Evolutionary conservation across 2,329 filamentous ascomycete genomes (phyloP), one percentile per base, ranked within the genome.

Genomic region (Pseudocercospora cruenta): DNA sequence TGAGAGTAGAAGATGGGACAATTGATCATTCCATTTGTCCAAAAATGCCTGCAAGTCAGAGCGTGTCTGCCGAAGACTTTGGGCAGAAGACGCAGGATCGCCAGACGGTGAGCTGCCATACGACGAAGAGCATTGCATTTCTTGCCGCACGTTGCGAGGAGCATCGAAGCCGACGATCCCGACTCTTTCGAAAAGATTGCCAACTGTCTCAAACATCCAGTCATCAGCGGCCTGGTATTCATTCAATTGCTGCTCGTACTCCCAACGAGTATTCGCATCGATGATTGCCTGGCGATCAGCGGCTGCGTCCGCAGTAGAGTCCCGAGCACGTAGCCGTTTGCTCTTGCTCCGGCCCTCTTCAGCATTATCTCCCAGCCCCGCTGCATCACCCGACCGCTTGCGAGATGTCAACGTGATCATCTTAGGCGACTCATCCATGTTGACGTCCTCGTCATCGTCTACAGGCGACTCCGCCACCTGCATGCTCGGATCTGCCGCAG

Each of bases 361-460:
- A 12, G 79, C 79, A 12, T 81, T 82, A 60, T 89, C 88, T 1
- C 87, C 82, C 28, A 88, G 80, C 9, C 85, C 86, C 58, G 86
- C 85, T 21, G 84, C 86, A 60, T 88, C 85, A 14, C 85, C 86
- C 2, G 87, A 89, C 64, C 88, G 81, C 75, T 90, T 90, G 21
- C 87, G 82, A 22, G 82, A 82, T 10, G 79, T 79, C 4, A 78
- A 72, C 57, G 73, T 77, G 3, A 58, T 39, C n/a, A 80, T 75
- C 4, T 67, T 70, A 1, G 69, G 61, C 7, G 68, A 66, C 5
- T 69, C 57, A 69, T 69, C 60, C 80, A 82, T 28, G 69, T 69
- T 60, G 80, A 82, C 26, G 70, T 65, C 63, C 6, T 78, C 76
- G 4, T 66, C 57, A 10, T 75, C 76, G 14, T 79, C 77, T 3